phyloP scores from a whole-genome alignment of 192 early-diverging fungal genomes.

The Neocallimastix lanati region DNA sequence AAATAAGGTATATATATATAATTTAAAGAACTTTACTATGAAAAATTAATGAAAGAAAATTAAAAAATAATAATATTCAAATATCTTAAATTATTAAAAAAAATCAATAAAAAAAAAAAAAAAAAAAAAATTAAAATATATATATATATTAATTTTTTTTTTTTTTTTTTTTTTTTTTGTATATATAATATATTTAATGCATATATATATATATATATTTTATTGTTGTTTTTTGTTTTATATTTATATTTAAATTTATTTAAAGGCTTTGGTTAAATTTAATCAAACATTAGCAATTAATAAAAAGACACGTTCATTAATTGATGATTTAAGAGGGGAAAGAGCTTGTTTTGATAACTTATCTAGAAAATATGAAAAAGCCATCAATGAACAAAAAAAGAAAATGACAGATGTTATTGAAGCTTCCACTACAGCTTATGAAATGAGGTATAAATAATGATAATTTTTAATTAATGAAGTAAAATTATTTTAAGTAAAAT shows the following conservation, averaged over 20 bases:
- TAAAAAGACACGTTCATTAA: slow-evolving; percentile 22
- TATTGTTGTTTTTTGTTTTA: no score
- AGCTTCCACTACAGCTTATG: slow-evolving; percentile 34
- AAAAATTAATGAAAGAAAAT: no score
- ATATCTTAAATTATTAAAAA: no score
- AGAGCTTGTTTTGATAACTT: slow-evolving; percentile 38
- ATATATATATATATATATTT: no score
- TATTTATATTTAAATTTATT: no score
- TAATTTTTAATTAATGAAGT: not conserved
- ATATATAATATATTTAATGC: no score
- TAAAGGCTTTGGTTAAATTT: slow-evolving; percentile 33
- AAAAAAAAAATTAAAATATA: no score
- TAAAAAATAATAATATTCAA: no score
- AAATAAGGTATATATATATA: not conserved
- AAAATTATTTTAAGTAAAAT: no score
- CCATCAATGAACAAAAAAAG: slow-evolving; percentile 35
- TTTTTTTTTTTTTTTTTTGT: no score
- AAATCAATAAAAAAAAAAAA: no score
- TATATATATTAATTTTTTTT: no score
- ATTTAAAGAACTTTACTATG: not conserved
- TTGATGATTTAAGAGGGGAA: slow-evolving; percentile 36
- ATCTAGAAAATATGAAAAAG: slow-evolving; percentile 33
- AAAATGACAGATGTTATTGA: slow-evolving; percentile 45
- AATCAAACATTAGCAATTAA: slow-evolving; percentile 38
- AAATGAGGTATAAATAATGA: slow-evolving; percentile 17